Base-by-base conservation (phyloP, 106 monocot species). In the Apostasia shenzhenica region DNA sequence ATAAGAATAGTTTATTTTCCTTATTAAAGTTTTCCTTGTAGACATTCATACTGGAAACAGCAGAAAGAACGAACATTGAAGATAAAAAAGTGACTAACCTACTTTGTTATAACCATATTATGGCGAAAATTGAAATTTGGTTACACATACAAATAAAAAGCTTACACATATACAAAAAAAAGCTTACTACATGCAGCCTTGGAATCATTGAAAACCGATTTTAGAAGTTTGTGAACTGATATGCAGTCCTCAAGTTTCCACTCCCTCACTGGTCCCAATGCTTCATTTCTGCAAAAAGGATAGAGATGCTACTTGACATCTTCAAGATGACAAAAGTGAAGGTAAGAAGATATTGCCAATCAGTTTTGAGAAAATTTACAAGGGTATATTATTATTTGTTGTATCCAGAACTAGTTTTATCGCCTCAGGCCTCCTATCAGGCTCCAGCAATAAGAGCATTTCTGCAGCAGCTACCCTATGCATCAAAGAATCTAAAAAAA, bases 391-490 rank as follows among this genome's bases (percentile, higher is more conserved):
- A 41, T 73, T 82, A 48, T 84, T 86, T 65, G 48, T 57, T 10
- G 89, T 81, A 72, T 91, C 92, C 75, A 86, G 89, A 70, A 95
- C 86, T 74, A 95, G 63, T 55, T 86, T 80, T 45, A 95, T 80
- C 65, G 95, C 91, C 63, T 95, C 92, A 46, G 59, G 45, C 71
- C 89, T 95, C 74, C 78, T 95, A 42, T 86, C 82, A 64, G 89
- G 84, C 51, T 79, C 84, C 58, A 95, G 71, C 66, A 86, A 56
- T 73, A 78, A 89, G 46, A 79, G 75, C 95, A 95, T 95, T 70
- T 95, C 92, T 57, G 95, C 92, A 65, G 65, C 84, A 57, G 92
- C 95, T 67, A 82, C 91, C 79, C 95, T 82, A 79, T 95, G 95
- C 82, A 82, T 77, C 75, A 95, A 86, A 8, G 92, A 95, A 86